A percentile compares a stretch with the other conserved stretches of the same genome.
Evolutionary conservation across 768 basidiomycete genomes (phyloP).

Genomic region (Auriscalpium vulgare): DNA sequence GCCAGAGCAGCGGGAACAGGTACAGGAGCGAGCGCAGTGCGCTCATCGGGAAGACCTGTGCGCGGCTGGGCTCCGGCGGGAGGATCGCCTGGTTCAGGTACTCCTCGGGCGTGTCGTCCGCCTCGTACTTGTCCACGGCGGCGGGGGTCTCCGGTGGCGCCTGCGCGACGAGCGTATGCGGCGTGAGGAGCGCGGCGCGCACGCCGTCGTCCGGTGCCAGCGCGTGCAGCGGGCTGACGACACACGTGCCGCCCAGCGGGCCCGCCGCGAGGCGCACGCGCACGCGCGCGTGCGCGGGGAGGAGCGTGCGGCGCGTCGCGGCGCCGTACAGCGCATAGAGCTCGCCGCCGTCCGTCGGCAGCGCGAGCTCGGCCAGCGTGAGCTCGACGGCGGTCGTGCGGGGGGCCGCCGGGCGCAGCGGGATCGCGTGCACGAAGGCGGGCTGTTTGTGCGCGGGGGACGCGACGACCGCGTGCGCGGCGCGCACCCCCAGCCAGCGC

Average conservation of each 20-base stretch:
- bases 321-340: conserved; percentile 1
- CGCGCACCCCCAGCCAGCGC: conserved; percentile 12
- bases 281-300: conserved; percentile 6
- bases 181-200: conserved; percentile 28
- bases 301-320: conserved; percentile 1
- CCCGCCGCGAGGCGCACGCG: conserved; percentile 19
- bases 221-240: conserved; percentile 22
- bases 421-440: conserved; percentile 7
- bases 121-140: conserved; percentile 4
- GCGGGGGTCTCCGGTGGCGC: neutral
- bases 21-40: conserved; percentile 5
- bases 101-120: conserved; percentile 7
- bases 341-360: neutral
- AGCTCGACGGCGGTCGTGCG: neutral
- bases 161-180: conserved; percentile 17
- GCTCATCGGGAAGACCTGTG: neutral
- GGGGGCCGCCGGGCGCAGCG: conserved; percentile 2
- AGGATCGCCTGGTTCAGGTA: conserved; percentile 7
- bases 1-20: conserved; percentile 11
- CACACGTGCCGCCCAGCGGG: conserved; percentile 22
- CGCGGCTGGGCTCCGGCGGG: neutral
- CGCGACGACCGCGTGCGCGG: conserved; percentile 9
- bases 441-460: conserved; percentile 3
- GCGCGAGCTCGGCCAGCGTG: conserved; percentile 5
- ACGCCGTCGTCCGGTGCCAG: conserved; percentile 18